Percentiles rank a stretch among this genome's conserved stretches.
Evolutionary conservation across 306 rosid species (phyloP).

Genomic region (Arachis hypogaea): DNA sequence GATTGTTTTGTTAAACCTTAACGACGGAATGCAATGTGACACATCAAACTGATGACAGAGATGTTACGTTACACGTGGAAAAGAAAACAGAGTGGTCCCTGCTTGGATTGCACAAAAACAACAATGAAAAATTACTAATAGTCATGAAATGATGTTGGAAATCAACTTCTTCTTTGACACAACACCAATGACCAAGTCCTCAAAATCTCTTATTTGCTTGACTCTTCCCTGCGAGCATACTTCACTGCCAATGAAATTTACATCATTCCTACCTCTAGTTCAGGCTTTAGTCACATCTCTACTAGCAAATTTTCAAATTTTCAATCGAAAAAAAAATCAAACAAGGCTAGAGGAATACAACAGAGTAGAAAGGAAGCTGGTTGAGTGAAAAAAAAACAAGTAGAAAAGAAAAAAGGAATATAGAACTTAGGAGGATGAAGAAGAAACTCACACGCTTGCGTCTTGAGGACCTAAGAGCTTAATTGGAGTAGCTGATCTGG

Average conservation of each 20-base stretch:
- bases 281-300: not conserved
- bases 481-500: constrained; percentile 84
- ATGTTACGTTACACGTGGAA: too few species aligned
- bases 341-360: not conserved
- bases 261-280: too few species aligned
- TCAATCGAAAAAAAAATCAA: not conserved
- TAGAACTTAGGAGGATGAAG: not conserved
- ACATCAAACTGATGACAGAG: too few species aligned
- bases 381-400: not conserved
- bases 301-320: not conserved
- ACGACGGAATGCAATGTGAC: too few species aligned
- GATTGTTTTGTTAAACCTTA: too few species aligned
- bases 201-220: constrained; percentile 78
- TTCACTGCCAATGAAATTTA: constrained; percentile 39
- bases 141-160: too few species aligned
- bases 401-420: not conserved
- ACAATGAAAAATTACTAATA: too few species aligned
- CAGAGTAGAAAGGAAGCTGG: not conserved
- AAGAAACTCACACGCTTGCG: constrained; percentile 69
- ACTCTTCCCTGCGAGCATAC: constrained; percentile 86
- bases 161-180: constrained; percentile 46
- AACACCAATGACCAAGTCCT: constrained; percentile 65
- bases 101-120: too few species aligned
- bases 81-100: too few species aligned
- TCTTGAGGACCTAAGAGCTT: constrained; percentile 85